Evolutionary conservation across 768 basidiomycete species (phyloP).

Genomic region (Mycena leptocephala): DNA sequence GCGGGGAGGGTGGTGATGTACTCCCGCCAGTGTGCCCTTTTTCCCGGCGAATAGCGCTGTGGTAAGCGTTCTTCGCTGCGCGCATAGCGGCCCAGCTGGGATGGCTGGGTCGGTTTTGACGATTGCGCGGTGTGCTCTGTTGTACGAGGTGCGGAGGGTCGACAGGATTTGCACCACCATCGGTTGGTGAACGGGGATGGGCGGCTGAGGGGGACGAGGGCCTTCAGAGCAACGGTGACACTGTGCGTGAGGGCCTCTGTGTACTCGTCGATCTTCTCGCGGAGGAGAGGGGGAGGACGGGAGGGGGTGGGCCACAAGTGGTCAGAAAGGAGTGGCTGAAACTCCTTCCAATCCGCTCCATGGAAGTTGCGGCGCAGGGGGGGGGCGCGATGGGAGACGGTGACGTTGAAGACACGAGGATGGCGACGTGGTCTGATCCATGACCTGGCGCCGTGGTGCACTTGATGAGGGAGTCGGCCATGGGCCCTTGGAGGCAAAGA

Average conservation of each 20-base stretch:
- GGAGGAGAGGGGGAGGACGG: background rate
- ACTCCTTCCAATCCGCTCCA: background rate
- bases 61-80: background rate
- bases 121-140: background rate
- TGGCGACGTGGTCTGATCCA: background rate
- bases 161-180: background rate
- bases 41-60: background rate
- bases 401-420: background rate
- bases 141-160: background rate
- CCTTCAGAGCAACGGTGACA: background rate
- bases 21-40: background rate
- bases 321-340: background rate
- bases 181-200: background rate
- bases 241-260: background rate
- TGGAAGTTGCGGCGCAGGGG: background rate
- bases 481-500: too few relatives aligned
- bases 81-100: constrained; percentile 1
- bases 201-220: background rate
- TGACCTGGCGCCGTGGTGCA: background rate
- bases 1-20: background rate
- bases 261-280: background rate
- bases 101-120: background rate
- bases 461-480: background rate
- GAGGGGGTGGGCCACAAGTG: background rate
- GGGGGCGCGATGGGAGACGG: background rate